phyloP scores from a whole-genome alignment of 75 land plant genomes.

The Pseudotsuga menziesii region DNA sequence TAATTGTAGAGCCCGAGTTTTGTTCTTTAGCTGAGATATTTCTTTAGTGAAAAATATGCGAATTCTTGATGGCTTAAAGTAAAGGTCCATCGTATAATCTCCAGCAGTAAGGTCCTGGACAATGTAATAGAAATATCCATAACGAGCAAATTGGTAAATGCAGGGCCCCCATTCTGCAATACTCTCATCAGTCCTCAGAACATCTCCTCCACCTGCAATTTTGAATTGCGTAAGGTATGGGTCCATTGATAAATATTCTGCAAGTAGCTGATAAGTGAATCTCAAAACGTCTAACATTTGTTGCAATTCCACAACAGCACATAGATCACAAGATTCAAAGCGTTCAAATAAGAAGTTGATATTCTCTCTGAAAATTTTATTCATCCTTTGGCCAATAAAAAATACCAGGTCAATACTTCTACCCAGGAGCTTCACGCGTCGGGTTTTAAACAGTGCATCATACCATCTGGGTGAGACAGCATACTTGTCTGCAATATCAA shows the following conservation, averaged over 20 bases:
- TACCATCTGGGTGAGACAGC: conserved; percentile 71
- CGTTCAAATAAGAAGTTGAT: conserved; percentile 86
- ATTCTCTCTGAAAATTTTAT: conserved; percentile 87
- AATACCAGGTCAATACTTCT: conserved; percentile 78
- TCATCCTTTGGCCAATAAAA: conserved; percentile 81
- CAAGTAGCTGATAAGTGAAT: too few relatives aligned
- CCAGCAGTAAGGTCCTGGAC: conserved; percentile 53
- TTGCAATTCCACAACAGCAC: conserved; percentile 75
- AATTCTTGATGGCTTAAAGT: too few relatives aligned
- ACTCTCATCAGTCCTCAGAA: conserved; percentile 57
- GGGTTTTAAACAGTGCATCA: conserved; percentile 67
- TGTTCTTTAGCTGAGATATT: too few relatives aligned
- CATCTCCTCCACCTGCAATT: conserved; percentile 87
- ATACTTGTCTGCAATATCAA: conserved; percentile 78
- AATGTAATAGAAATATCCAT: conserved; percentile 64
- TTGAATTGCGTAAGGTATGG: too few relatives aligned
- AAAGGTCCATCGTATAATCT: conserved; percentile 72
- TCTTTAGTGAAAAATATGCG: too few relatives aligned
- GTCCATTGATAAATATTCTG: too few relatives aligned
- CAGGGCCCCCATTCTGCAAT: conserved; percentile 48
- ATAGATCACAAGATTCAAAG: too few relatives aligned
- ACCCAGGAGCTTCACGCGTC: conserved; percentile 89
- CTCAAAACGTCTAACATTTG: conserved; percentile 64
- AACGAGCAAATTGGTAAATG: conserved; percentile 79
- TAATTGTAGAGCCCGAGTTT: too few relatives aligned